A percentile compares a stretch with the other conserved stretches of the same genome.
Evolutionary conservation across 2,329 filamentous ascomycete genomes (phyloP).

Genomic region (Trichoderma pleuroti): DNA sequence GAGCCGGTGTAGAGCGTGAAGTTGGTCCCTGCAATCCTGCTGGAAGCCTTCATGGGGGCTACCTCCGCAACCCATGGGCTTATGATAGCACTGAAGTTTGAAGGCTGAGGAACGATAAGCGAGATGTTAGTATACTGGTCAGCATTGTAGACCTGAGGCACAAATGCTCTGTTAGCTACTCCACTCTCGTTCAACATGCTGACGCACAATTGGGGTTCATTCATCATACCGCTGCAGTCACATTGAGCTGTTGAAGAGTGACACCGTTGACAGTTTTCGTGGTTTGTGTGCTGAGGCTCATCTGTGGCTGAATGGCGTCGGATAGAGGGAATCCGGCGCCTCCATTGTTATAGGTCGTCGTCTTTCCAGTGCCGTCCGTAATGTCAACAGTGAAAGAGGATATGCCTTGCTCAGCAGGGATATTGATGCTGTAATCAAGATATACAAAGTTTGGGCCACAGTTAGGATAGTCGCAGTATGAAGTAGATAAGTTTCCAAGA

Average conservation of each 20-base stretch:
- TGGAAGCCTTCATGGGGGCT: neutral
- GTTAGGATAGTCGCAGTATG: neutral
- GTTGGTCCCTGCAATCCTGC: neutral
- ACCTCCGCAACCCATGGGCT: neutral
- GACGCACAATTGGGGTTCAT: neutral
- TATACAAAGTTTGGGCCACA: neutral
- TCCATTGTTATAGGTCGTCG: neutral
- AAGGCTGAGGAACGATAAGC: neutral
- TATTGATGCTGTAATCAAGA: neutral
- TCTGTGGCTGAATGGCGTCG: neutral
- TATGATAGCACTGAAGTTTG: neutral
- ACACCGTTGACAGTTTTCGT: neutral
- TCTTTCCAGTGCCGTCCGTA: neutral
- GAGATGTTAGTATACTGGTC: neutral
- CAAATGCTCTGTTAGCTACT: neutral
- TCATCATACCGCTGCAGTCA: neutral
- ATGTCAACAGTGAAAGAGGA: neutral
- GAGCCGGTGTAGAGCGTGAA: neutral
- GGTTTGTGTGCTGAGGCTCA: neutral
- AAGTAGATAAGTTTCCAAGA: neutral
- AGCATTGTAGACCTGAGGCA: neutral
- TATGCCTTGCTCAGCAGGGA: neutral
- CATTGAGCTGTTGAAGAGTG: neutral
- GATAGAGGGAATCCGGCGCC: neutral
- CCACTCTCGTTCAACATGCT: neutral